Evolutionary conservation across 2,329 filamentous ascomycete species (phyloP), one percentile per base, ranked within the genome.

Genomic region (Aquanectria penicillioides): DNA sequence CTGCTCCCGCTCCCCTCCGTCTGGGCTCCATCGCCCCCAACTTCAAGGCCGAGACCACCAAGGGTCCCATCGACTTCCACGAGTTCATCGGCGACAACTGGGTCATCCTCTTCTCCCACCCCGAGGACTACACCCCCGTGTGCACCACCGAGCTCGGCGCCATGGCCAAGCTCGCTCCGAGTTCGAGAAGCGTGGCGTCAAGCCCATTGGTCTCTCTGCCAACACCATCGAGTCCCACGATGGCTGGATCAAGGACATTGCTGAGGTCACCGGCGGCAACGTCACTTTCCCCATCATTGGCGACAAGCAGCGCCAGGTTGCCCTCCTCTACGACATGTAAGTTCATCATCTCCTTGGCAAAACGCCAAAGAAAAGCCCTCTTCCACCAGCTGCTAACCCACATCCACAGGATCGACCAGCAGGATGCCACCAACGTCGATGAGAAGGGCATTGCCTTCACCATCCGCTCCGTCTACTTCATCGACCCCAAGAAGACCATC

Each of bases 101-200:
- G 92, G 87, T 89, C 58, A 86, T 95, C 65, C 83, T 95, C 69
- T 94, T 95, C 83, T 93, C 89, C 26, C 92, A 94, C 81, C 92
- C 92, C 3, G 90, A 89, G 77, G 94, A 97, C 79, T 97, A 92
- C 84, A 97, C 94, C 2, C 94, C 94, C 52, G 94, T 97, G 59
- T 97, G 94, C 85, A 97, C 94, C 65, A 97, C 93, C 52, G 94
- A 97, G 82, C 89, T 97, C 63, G 94, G 93, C 63, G 93, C 93
- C 59, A 96, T 97, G 72, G 91, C 93, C 69, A 95, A 94, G 80
- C 85, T 97, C 64, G 89, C 93, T 81, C 88, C 71, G 93, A 97
- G 78, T 97, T 97, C 79, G 85, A 88, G 72, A 92, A 91, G 83
- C 89, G 93, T 64, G 88, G 88, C 65, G 92, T 94, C 71, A 96